Evolutionary conservation across 768 basidiomycete species (phyloP).

Genomic region (Guyanaporus albipodus): DNA sequence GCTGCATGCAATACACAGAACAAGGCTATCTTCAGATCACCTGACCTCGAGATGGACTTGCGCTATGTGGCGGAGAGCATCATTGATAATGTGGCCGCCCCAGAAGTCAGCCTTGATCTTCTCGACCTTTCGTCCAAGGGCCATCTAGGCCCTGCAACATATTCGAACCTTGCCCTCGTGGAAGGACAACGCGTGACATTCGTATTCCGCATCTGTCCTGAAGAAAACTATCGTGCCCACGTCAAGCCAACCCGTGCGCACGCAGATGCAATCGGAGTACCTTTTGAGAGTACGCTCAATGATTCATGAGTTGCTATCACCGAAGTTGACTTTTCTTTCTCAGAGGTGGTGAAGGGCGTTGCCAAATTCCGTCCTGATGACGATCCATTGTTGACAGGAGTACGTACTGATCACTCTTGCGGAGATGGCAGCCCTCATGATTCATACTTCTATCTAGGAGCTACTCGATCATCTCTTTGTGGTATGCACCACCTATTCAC

Average conservation of each 20-base stretch:
- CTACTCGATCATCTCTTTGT: constrained; percentile 54
- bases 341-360: constrained; percentile 43
- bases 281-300: constrained; percentile 37
- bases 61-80: constrained; percentile 65
- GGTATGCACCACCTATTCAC: constrained; percentile 32
- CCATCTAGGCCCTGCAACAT: constrained; percentile 66
- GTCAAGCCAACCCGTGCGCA: constrained; percentile 35
- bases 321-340: constrained; percentile 1
- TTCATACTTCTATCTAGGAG: constrained; percentile 33
- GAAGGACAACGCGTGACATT: constrained; percentile 95
- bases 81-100: constrained; percentile 46
- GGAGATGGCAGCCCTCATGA: not conserved
- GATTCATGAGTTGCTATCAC: not conserved
- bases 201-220: constrained; percentile 68
- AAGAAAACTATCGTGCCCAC: constrained; percentile 14
- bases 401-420: constrained; percentile 18
- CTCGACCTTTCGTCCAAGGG: constrained; percentile 69
- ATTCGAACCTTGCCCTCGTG: constrained; percentile 52
- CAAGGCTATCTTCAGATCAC: constrained; percentile 62
- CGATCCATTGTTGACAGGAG: constrained; percentile 73
- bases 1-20: constrained; percentile 39
- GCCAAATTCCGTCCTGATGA: constrained; percentile 48
- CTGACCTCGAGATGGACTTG: constrained; percentile 62
- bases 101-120: constrained; percentile 52
- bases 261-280: constrained; percentile 44